phyloP scores from a whole-genome alignment of 1,284 basidiomycete species.

The Sporisorium scitamineum region DNA sequence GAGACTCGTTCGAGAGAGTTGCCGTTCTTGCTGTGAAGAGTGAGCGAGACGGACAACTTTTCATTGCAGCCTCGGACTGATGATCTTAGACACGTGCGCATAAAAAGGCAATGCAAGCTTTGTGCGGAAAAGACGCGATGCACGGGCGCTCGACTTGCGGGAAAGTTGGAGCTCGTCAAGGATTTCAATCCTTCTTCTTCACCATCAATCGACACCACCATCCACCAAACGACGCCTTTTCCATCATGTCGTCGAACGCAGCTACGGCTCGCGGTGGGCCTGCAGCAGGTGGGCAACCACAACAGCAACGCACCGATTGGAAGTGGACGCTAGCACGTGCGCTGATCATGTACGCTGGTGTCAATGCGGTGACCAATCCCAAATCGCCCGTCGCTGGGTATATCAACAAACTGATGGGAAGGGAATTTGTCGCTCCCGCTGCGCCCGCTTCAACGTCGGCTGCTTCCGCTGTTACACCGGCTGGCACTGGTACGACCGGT shows the following conservation, averaged over 20 bases:
- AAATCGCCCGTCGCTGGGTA: constrained; percentile 32
- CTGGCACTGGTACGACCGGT: neutral
- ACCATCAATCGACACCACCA: neutral
- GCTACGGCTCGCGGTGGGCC: constrained; percentile 4
- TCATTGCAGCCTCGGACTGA: neutral
- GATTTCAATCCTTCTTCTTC: neutral
- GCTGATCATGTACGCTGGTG: constrained; percentile 41
- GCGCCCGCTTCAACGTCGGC: neutral
- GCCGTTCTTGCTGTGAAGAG: neutral
- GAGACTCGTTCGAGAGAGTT: neutral
- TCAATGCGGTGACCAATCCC: constrained; percentile 43
- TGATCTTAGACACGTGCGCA: constrained; percentile 3
- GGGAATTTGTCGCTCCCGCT: neutral
- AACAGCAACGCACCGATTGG: constrained; percentile 33
- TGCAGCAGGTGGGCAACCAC: neutral
- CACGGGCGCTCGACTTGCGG: neutral
- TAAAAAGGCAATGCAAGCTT: neutral
- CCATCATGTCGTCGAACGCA: constrained; percentile 18
- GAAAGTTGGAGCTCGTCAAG: neutral
- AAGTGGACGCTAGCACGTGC: constrained; percentile 41
- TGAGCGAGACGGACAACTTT: neutral
- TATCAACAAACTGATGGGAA: constrained; percentile 32
- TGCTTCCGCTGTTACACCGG: neutral
- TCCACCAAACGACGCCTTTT: neutral
- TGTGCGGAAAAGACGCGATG: neutral